Conservation (phyloP, 2,329 filamentous ascomycete species). For the Microascus cirrosus region DNA sequence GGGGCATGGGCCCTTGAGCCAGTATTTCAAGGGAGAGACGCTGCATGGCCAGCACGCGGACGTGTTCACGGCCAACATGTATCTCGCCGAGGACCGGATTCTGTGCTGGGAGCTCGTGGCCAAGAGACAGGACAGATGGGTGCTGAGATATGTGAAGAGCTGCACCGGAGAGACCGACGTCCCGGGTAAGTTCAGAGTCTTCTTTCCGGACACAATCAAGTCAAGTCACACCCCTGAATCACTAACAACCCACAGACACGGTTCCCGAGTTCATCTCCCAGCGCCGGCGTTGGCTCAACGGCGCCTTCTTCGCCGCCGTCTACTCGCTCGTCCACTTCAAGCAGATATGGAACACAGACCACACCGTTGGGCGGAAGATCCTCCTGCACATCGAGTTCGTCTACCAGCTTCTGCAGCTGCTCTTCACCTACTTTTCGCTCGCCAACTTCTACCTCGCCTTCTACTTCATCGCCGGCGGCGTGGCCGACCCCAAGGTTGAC, state of each 20-base stretch:
- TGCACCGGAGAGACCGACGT: constrained; percentile 98
- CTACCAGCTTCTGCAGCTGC: constrained; percentile 83
- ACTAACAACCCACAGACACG: constrained; percentile 46
- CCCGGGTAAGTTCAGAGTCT: constrained; percentile 54
- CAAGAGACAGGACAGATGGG: constrained; percentile 90
- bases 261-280: constrained; percentile 97
- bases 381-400: constrained; percentile 90
- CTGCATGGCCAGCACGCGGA: constrained; percentile 92
- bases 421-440: constrained; percentile 96
- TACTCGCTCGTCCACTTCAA: constrained; percentile 93
- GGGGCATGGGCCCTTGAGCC: constrained; percentile 86
- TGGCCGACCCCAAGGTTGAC: constrained; percentile 68
- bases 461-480: constrained; percentile 90
- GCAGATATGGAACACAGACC: constrained; percentile 88
- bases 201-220: constrained; percentile 8
- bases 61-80: constrained; percentile 97
- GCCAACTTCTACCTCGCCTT: constrained; percentile 99
- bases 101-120: constrained; percentile 92
- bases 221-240: background rate
- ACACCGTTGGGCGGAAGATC: constrained; percentile 79
- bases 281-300: constrained; percentile 92
- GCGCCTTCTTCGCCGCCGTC: constrained; percentile 95
- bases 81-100: constrained; percentile 80
- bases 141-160: constrained; percentile 93
- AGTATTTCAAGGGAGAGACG: constrained; percentile 99